These are phyloP conservation scores for Warburgia ugandensis DNA, from an alignment of 164 flowering plant genomes.

Conservation along the genomic window DNA sequence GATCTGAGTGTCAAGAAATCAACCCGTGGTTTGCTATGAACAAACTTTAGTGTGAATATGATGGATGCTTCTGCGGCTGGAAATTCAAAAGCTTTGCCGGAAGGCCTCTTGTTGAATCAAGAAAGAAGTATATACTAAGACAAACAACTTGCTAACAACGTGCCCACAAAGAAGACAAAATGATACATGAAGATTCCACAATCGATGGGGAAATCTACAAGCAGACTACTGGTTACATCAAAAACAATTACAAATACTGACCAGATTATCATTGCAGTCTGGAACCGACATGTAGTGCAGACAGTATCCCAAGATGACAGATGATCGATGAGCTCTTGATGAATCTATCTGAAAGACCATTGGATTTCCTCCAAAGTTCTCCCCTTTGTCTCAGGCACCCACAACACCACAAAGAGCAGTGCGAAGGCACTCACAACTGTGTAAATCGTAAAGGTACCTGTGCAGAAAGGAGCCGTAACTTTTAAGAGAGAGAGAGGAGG, in stretches of 20 bases:
- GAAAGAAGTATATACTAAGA: too few relatives aligned
- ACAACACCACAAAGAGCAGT: constrained; percentile 46
- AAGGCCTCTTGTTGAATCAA: too few relatives aligned
- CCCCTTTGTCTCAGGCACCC: constrained; percentile 85
- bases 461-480: neutral
- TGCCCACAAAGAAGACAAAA: too few relatives aligned
- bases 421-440: constrained; percentile 50
- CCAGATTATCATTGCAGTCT: neutral
- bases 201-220: neutral
- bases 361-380: constrained; percentile 80
- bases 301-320: neutral
- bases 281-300: neutral
- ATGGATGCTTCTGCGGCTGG: too few relatives aligned
- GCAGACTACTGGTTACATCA: neutral
- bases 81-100: too few relatives aligned
- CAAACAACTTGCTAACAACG: too few relatives aligned
- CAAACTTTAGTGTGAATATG: too few relatives aligned
- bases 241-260: neutral
- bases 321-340: neutral
- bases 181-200: too few relatives aligned
- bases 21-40: too few relatives aligned
- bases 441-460: constrained; percentile 79
- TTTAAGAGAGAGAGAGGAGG: constrained; percentile 1
- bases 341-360: constrained; percentile 47
- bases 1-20: too few relatives aligned